phyloP scores from a whole-genome alignment of 441 rosid genomes.

The Brassica balearica region DNA sequence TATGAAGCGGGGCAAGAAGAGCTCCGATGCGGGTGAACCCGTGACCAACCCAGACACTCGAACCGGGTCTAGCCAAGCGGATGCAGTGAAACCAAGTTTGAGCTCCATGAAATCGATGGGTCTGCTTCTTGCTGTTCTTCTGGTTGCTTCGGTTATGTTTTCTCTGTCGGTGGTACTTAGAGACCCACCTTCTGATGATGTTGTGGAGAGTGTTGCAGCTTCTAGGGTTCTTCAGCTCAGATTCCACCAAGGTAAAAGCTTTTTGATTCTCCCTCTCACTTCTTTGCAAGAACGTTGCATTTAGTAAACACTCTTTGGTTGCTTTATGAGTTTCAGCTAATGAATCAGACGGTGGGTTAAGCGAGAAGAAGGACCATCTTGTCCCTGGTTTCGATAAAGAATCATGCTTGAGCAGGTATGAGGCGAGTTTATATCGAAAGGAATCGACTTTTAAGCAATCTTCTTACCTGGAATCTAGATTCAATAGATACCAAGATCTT shows the following conservation, averaged over 20 bases:
- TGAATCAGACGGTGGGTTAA: constrained; percentile 15
- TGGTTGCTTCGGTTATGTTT: constrained; percentile 48
- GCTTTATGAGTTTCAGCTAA: constrained; percentile 8
- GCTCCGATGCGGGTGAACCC: constrained; percentile 27
- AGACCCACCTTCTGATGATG: constrained; percentile 50
- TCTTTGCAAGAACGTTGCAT: neutral
- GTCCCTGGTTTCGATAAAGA: constrained; percentile 49
- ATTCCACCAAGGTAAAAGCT: constrained; percentile 35
- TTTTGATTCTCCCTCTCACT: neutral
- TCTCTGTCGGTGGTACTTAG: constrained; percentile 52
- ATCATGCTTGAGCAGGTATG: constrained; percentile 60
- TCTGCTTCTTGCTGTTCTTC: constrained; percentile 38
- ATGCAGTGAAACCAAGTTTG: constrained; percentile 21
- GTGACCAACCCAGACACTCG: constrained; percentile 5
- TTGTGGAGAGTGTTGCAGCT: neutral
- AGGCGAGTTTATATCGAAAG: constrained; percentile 50
- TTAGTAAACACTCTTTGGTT: constrained; percentile 3
- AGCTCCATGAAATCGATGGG: constrained; percentile 48
- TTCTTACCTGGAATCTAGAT: constrained; percentile 53
- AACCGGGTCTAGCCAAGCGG: constrained; percentile 19
- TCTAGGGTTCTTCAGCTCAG: constrained; percentile 7
- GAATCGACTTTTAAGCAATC: constrained; percentile 50
- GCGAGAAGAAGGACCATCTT: constrained; percentile 21
- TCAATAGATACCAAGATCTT: constrained; percentile 57
- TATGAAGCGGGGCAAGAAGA: constrained; percentile 44